phyloP scores from a whole-genome alignment of 2,329 filamentous ascomycete species.

The Beauveria varroae region DNA sequence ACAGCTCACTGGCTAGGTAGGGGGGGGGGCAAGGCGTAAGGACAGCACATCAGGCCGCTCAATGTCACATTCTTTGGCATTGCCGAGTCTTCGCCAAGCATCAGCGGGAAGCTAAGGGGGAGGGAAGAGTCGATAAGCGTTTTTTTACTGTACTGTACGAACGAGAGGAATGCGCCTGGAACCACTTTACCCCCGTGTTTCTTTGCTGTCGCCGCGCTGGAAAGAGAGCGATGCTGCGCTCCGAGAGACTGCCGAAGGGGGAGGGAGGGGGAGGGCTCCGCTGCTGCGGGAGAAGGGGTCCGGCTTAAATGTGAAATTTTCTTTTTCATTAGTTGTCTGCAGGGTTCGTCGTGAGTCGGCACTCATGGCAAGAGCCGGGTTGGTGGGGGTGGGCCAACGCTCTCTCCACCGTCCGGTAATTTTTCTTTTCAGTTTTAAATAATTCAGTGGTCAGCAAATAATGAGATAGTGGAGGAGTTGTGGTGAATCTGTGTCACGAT shows the following conservation, averaged over 20 bases:
- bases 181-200: no score
- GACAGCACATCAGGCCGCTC: not conserved
- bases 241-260: not conserved
- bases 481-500: not conserved
- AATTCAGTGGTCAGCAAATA: not conserved
- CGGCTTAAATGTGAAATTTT: not conserved
- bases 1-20: not conserved
- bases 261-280: not conserved
- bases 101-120: not conserved
- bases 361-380: not conserved
- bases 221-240: not conserved
- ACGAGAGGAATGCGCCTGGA: not conserved
- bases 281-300: not conserved
- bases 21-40: no score
- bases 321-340: not conserved
- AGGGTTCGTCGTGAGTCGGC: not conserved
- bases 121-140: not conserved
- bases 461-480: not conserved
- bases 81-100: not conserved
- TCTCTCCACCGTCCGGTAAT: not conserved
- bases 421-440: not conserved
- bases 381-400: constrained; percentile 7
- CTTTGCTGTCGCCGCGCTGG: not conserved
- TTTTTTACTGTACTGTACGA: not conserved
- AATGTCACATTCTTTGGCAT: not conserved